Conservation (phyloP, 805 yeast genomes). For the Starmera quercuum region DNA sequence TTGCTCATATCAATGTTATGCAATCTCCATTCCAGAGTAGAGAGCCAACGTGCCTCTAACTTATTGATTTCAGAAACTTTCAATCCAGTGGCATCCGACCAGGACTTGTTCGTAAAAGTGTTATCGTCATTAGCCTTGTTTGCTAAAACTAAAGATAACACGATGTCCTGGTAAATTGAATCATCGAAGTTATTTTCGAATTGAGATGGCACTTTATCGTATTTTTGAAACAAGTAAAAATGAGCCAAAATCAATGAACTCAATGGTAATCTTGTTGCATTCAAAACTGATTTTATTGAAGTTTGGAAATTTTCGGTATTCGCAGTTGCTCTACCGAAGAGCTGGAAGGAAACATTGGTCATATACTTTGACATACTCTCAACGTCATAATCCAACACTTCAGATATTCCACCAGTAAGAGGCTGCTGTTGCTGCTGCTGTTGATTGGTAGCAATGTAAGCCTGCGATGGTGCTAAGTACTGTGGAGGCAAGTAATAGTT, state of each 20-base stretch:
- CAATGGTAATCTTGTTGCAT: constrained; percentile 83
- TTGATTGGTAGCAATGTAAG: background rate
- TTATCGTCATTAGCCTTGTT: constrained; percentile 95
- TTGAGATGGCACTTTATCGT: constrained; percentile 28
- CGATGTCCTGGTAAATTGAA: constrained; percentile 45
- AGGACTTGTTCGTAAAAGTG: constrained; percentile 89
- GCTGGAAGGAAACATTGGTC: constrained; percentile 63
- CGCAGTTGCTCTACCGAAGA: constrained; percentile 44
- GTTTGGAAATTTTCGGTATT: constrained; percentile 40
- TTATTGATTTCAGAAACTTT: constrained; percentile 49
- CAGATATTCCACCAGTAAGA: constrained; percentile 63
- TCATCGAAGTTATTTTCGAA: constrained; percentile 24
- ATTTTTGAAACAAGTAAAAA: constrained; percentile 67
- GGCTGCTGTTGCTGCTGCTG: constrained; percentile 15
- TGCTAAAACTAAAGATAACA: constrained; percentile 70
- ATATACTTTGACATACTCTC: constrained; percentile 73
- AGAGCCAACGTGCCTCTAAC: constrained; percentile 67
- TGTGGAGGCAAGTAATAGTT: too few species aligned
- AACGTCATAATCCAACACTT: constrained; percentile 74
- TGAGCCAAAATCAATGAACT: constrained; percentile 74
- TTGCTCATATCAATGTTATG: constrained; percentile 25
- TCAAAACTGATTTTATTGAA: constrained; percentile 59
- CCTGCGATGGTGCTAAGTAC: too few species aligned
- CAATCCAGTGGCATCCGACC: constrained; percentile 94
- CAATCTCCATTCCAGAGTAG: constrained; percentile 51